A percentile compares a stretch with the other conserved stretches of the same genome.
phyloP scores from a whole-genome alignment of 331 rosid species.

The Malus hybrid region DNA sequence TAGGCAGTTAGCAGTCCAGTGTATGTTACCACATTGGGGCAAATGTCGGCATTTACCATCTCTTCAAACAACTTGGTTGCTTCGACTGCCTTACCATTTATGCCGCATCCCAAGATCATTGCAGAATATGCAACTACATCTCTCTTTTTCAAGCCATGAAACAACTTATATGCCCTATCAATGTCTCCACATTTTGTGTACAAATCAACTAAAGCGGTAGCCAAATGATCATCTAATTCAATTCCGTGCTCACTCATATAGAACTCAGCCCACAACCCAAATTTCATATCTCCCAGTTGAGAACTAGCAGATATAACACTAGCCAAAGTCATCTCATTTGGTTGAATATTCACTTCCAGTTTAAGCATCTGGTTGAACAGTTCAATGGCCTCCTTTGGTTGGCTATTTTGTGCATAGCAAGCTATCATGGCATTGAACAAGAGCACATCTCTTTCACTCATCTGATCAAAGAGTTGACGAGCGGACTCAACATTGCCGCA shows the following conservation, averaged over 20 bases:
- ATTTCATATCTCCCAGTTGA: slow-evolving; percentile 49
- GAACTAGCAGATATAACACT: slow-evolving; percentile 71
- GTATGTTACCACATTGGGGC: slow-evolving; percentile 55
- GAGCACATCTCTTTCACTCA: slow-evolving; percentile 37
- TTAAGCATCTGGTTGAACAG: slow-evolving; percentile 51
- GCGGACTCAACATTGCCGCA: slow-evolving; percentile 60
- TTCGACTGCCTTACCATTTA: slow-evolving; percentile 52
- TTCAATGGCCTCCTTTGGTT: slow-evolving; percentile 57
- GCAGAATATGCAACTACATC: slow-evolving; percentile 80
- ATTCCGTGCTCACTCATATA: slow-evolving; percentile 44
- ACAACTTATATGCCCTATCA: slow-evolving; percentile 51
- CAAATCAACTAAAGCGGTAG: slow-evolving; percentile 65
- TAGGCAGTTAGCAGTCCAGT: slow-evolving; percentile 65
- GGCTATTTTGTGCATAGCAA: slow-evolving; percentile 65
- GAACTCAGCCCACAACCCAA: slow-evolving; percentile 44
- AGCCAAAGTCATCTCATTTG: slow-evolving; percentile 63
- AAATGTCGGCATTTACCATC: slow-evolving; percentile 45
- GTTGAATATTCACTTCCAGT: slow-evolving; percentile 29
- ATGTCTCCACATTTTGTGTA: slow-evolving; percentile 70
- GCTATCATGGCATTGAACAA: slow-evolving; percentile 61
- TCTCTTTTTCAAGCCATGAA: slow-evolving; percentile 39
- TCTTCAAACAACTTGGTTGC: slow-evolving; percentile 48
- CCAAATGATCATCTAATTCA: slow-evolving; percentile 66
- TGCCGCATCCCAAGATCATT: slow-evolving; percentile 75
- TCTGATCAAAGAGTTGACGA: slow-evolving; percentile 41